Conservation (phyloP, 164 flowering plant species). For the Magnolia officinalis region DNA sequence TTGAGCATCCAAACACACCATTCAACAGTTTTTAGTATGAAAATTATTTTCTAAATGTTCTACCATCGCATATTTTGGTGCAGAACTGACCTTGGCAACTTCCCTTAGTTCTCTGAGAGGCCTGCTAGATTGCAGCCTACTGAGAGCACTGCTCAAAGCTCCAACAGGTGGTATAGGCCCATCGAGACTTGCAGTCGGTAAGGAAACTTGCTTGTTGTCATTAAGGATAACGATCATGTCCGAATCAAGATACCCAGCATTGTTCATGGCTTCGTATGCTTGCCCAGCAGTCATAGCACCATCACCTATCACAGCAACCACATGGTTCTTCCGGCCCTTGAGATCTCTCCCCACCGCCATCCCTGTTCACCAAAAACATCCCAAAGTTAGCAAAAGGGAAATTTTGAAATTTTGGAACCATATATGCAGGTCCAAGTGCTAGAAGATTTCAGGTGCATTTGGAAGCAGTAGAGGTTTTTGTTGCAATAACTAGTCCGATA, state of each 20-base stretch:
- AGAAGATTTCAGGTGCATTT: not conserved
- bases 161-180: conserved; percentile 95
- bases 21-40: not conserved
- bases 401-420: not conserved
- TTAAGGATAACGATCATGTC: conserved; percentile 96
- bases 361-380: conserved; percentile 43
- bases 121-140: conserved; percentile 85
- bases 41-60: not conserved
- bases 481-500: too few relatives aligned
- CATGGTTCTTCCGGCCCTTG: conserved; percentile 75
- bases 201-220: conserved; percentile 93
- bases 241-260: conserved; percentile 94
- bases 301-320: conserved; percentile 91
- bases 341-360: conserved; percentile 98
- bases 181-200: conserved; percentile 90
- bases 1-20: not conserved
- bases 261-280: conserved; percentile 99
- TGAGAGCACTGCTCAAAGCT: conserved; percentile 93
- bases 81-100: conserved; percentile 79
- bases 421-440: not conserved
- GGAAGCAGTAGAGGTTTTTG: not conserved
- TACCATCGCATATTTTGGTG: conserved; percentile 7
- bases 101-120: conserved; percentile 93
- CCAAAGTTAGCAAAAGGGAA: not conserved
- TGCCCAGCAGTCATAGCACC: conserved; percentile 99